Evolutionary conservation across 2,329 filamentous ascomycete genomes (phyloP).

Genomic region (Pyrenophora teres): DNA sequence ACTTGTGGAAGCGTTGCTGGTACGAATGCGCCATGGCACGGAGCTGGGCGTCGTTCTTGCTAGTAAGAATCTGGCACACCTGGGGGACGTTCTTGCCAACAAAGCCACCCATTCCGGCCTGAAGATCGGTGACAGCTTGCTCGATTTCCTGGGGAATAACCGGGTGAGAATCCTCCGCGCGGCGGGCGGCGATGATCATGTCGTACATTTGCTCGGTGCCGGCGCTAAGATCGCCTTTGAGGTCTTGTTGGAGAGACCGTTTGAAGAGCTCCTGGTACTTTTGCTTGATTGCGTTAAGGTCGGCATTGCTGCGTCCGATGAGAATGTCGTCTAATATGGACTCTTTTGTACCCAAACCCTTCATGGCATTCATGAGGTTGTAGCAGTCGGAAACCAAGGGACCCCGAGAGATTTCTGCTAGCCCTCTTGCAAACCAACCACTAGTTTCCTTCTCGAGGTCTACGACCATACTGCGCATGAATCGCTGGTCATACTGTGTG

Average conservation of each 20-base stretch:
- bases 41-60: constrained; percentile 79
- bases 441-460: constrained; percentile 78
- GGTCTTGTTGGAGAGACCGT: constrained; percentile 69
- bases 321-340: constrained; percentile 83
- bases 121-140: constrained; percentile 74
- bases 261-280: constrained; percentile 72
- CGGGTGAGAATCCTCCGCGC: constrained; percentile 77
- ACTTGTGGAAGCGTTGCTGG: constrained; percentile 69
- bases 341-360: constrained; percentile 85
- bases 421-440: constrained; percentile 72
- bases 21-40: constrained; percentile 80
- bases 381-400: constrained; percentile 78
- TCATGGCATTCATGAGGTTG: constrained; percentile 71
- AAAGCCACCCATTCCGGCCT: constrained; percentile 68
- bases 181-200: constrained; percentile 74
- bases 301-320: constrained; percentile 81
- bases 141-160: constrained; percentile 75
- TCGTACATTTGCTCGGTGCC: constrained; percentile 87
- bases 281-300: constrained; percentile 82
- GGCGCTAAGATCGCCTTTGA: constrained; percentile 79
- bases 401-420: constrained; percentile 76
- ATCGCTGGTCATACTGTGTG: constrained; percentile 66
- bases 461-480: constrained; percentile 68
- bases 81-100: constrained; percentile 74
- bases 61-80: constrained; percentile 78